Percentiles rank a stretch among this genome's conserved stretches.
Conservation (phyloP, 768 basidiomycete genomes). For the Wakefieldia striispora region DNA sequence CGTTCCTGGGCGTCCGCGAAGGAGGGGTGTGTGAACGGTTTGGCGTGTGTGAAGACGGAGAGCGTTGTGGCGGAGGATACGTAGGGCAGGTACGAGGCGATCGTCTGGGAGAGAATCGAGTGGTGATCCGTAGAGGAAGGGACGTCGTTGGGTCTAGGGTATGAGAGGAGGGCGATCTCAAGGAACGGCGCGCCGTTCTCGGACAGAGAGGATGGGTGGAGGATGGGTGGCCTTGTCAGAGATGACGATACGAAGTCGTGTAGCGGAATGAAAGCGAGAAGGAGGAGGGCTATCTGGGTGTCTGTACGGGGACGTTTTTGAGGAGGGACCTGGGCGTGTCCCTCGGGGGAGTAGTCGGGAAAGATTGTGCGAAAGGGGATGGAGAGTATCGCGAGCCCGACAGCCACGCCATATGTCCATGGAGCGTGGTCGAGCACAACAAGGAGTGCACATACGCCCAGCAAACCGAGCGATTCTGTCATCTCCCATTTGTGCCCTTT, state of each 20-base stretch:
- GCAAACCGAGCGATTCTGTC: slow-evolving; percentile 9
- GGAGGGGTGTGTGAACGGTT: slow-evolving; percentile 24
- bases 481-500: slow-evolving; percentile 15
- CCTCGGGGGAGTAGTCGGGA: not conserved
- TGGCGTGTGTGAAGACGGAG: slow-evolving; percentile 40
- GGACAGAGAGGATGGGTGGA: slow-evolving; percentile 13
- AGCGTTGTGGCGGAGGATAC: slow-evolving; percentile 28
- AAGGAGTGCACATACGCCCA: slow-evolving; percentile 12
- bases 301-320: slow-evolving; percentile 11
- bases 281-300: slow-evolving; percentile 18
- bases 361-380: slow-evolving; percentile 10
- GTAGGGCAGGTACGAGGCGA: slow-evolving; percentile 38
- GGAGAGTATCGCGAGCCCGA: slow-evolving; percentile 24
- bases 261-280: slow-evolving; percentile 14
- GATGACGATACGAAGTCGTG: not conserved
- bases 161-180: slow-evolving; percentile 41
- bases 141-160: slow-evolving; percentile 36
- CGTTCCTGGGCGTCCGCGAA: slow-evolving; percentile 28
- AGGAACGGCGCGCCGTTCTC: slow-evolving; percentile 30
- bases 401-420: slow-evolving; percentile 38
- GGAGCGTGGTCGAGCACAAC: slow-evolving; percentile 34
- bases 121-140: slow-evolving; percentile 15
- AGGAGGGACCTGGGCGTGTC: not conserved
- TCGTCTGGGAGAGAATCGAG: slow-evolving; percentile 35
- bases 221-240: slow-evolving; percentile 1